phyloP scores from a whole-genome alignment of 306 rosid species.

The Rubus parviflorus region DNA sequence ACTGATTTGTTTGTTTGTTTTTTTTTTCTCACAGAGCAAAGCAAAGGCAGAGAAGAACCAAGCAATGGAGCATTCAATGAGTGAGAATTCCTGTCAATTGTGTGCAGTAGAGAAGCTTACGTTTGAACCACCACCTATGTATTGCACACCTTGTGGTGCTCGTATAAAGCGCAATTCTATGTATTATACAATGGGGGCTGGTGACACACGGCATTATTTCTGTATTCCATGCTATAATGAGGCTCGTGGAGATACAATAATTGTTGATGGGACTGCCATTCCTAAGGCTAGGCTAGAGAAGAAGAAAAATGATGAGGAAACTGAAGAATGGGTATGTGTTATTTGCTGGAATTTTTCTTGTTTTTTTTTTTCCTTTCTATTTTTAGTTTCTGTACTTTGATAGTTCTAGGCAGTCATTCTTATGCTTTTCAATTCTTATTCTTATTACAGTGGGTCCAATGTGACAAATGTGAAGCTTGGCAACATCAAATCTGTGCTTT shows the following conservation, averaged over 20 bases:
- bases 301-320: conserved; percentile 98
- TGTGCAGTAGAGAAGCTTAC: conserved; percentile 98
- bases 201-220: conserved; percentile 89
- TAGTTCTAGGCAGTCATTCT: conserved; percentile 26
- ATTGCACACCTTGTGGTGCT: conserved; percentile 89
- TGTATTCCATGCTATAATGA: conserved; percentile 94
- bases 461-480: conserved; percentile 99
- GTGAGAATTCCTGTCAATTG: conserved; percentile 97
- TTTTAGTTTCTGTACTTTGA: conserved; percentile 5
- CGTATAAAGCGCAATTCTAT: conserved; percentile 90
- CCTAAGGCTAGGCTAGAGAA: conserved; percentile 81
- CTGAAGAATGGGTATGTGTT: conserved; percentile 85
- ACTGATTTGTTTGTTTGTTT: conserved; percentile 14
- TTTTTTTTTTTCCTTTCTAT: conserved; percentile 1
- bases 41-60: conserved; percentile 96
- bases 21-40: conserved; percentile 64
- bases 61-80: conserved; percentile 95
- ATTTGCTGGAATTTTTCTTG: not conserved
- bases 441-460: conserved; percentile 91
- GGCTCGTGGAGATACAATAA: conserved; percentile 82
- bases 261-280: conserved; percentile 78
- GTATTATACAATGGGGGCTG: conserved; percentile 91
- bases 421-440: conserved; percentile 23
- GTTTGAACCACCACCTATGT: conserved; percentile 94
- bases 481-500: conserved; percentile 98